Base-by-base conservation (phyloP, 805 yeast genomes). In the Aciculoconidium aculeatum region DNA sequence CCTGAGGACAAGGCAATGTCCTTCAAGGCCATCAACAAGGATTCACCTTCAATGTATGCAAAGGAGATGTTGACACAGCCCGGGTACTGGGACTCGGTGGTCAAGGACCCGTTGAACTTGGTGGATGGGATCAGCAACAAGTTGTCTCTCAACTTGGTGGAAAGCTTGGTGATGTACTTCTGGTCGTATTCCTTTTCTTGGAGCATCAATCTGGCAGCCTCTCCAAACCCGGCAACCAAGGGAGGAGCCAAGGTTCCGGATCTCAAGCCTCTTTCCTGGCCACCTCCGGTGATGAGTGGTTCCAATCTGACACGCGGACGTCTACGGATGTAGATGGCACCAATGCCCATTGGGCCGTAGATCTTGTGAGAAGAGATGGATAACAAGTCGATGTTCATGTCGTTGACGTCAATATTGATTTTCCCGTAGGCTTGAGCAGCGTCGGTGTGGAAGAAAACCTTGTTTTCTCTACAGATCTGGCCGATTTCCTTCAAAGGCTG, bases 221-320 rank as follows among this genome's bases (percentile, higher is more conserved):
- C 97, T 39, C 98, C 98, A 55, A 92, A 86, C 0, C 98, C 98
- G 19, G 87, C 80, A 23, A 90, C 84, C 50, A 87, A 69, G 13
- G 97, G 95, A n/a, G 98, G 95, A 4, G 98, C 88, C 52, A 92
- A 71, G 16, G 98, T 92, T 37, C 98, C 98, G 4, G 95, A 83
- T 62, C 98, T 75, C 49, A 92, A 68, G 36, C 98, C 98, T 67
- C 98, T 81, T 65, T 92, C 98, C 65, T 92, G 98, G 30, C 98
- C 98, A 62, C 98, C 98, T 42, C 98, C 98, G 36, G 87, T 81
- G 44, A 92, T 83, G 32, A 92, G 67, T 13, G 98, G 96, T 41
- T 88, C 96, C 38, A 92, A 55, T 72, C 98, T 82, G 28, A 92
- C 98, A 62, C 98, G 80, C 39, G 98, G 98, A 61, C 98, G 80